Evolutionary conservation across 2,329 filamentous ascomycete genomes (phyloP), one percentile per base, ranked within the genome.

Genomic region (Aureobasidium vineae): DNA sequence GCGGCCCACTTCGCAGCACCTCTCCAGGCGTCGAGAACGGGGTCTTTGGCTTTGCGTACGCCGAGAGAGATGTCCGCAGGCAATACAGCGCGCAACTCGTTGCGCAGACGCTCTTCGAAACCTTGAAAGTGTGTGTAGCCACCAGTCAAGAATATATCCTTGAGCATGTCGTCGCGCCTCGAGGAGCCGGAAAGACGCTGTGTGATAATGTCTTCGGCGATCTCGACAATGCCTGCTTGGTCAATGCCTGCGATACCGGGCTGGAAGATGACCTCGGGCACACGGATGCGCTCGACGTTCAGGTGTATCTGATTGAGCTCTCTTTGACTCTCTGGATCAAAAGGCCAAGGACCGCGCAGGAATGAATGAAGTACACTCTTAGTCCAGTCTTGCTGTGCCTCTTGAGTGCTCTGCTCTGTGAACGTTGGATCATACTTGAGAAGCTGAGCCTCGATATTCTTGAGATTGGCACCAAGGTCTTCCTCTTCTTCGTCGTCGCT

Each of bases 251-350:
- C 93, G 74, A 98, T 96, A 19, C 89, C 88, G 0, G 93, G 94
- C 74, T 96, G 91, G 81, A 97, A 97, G 21, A 97, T 85, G 10
- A 97, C 89, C 79, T 98, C 94, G 3, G 93, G 93, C 2, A 96
- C 92, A 60, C 93, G 90, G 77, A 98, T 96, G 66, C 94, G 89
- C 81, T 98, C 93, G 64, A 99, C 92, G 76, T 99, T 99, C 70
- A 99, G 86, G 77, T 99, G 95, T 61, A 99, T 81, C 78, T 98
- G 94, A 77, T 92, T 88, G 21, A 87, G 86, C 79, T 99, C 86
- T 21, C 88, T 86, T 72, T 95, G 90, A 66, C 88, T 90, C 66
- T 92, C 87, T 0, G 88, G 80, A 71, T 98, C 90, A 70, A 92
- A 96, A 0, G 94, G 91, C 71, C 92, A 90, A 0, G 93, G 91